Base-by-base conservation (phyloP, 1,284 basidiomycete genomes). In the Blastosporella zonata region DNA sequence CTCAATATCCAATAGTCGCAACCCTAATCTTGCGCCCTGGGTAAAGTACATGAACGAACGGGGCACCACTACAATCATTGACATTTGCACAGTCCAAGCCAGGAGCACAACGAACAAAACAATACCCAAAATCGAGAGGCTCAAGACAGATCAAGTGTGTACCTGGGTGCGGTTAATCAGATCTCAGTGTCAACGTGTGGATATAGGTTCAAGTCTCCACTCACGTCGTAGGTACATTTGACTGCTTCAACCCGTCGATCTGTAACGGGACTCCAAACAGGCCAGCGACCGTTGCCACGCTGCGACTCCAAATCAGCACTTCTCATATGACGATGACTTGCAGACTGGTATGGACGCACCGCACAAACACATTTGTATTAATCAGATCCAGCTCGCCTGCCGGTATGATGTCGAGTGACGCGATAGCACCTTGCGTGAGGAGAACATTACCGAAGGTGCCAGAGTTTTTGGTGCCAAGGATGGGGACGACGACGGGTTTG, bases 351-450 rank as follows among this genome's bases (percentile, higher is more conserved):
- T 3, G 7, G 4, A 37, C 67, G 51, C 50, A 72, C 73, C 69
- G 63, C 42, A 72, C 38, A 17, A 62, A 54, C 10, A 73, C 62
- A 50, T 72, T 62, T 3, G 67, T 67, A 28, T 65, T 59, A 13
- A 64, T 52, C 21, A 75, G 58, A 55, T 74, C 68, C 41, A 75
- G 58, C n/a, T 64, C 57, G 3, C 66, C 67, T n/a, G 65, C 57
- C 6, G 68, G 66, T 36, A 74, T 67, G 33, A 74, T 70, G 12
- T 54, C 61, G 38, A 75, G 56, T 7, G 67, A 61, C 0, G 64
- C 67, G 4, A 51, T 41, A 3, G 60, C 63, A 15, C 73, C 73
- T 49, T 70, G 62, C 7, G 63, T 61, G 34, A 75, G 59, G 2
- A 63, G 42, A 13, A 72, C 70, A 53, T 73, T 70, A 23, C 57